Evolutionary conservation across 148 eudicot species (phyloP), one percentile per base, ranked within the genome.

Genomic region (Chenopodium quinoa): DNA sequence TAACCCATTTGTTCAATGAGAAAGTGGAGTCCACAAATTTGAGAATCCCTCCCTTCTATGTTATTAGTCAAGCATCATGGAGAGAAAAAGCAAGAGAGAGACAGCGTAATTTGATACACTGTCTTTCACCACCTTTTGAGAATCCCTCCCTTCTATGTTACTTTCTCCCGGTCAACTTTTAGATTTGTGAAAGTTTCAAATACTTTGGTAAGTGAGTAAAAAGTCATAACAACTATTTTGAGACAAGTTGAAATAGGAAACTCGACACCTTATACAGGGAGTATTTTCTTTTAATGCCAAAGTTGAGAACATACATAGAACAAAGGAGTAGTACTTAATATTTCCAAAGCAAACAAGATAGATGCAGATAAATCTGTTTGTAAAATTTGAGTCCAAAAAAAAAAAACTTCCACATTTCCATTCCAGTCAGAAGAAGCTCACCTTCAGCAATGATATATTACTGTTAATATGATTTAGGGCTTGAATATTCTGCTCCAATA

Each of bases 401-500:
- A 34, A 34, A 2, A 32, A 27, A 4, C 52, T 20, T n/a, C 20
- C 6, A 31, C 32, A 44, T 37, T 34, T n/a, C 10, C 0, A 8
- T 4, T 73, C 68, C 68, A 71, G 63, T 48, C 60, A 83, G 75
- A 40, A 78, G 68, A 80, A 68, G 71, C 87, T 88, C 74, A 89
- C 97, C 92, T 90, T 89, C 32, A 90, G 79, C 60, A 84, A 72
- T 14, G 91, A 85, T 78, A 92, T 79, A 84, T 92, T 92, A 75
- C 73, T 86, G 69, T 88, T 82, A 69, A 92, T 91, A 78, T 89
- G 91, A 84, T 83, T 79, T 44, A 92, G 84, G 75, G 86, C 86
- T 80, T 89, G 88, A 62, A 69, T 47, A 74, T 92, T 92, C 85
- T 90, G 92, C 81, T 90, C 90, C 89, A 93, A 78, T 75, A 90